Percentiles rank a stretch among this genome's conserved stretches.
Evolutionary conservation across 2,329 filamentous ascomycete species (phyloP).

Genomic region (Chaetomium sp.): DNA sequence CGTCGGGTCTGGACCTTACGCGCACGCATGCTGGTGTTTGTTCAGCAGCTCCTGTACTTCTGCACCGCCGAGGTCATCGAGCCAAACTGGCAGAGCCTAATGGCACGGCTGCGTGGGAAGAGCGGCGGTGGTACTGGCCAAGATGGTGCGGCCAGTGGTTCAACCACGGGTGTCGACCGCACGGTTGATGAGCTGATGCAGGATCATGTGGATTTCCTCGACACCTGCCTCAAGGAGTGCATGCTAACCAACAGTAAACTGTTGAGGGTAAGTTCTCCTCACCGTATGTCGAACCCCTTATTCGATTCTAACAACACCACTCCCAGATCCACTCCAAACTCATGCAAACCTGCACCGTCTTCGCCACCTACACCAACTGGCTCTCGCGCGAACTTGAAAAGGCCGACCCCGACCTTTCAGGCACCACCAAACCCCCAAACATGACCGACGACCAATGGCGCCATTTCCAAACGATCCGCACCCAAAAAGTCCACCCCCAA

Average conservation of each 20-base stretch:
- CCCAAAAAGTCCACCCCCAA: slow-evolving; percentile 27
- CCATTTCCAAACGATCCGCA: slow-evolving; percentile 46
- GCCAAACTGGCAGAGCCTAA: slow-evolving; percentile 91
- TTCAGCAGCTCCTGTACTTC: slow-evolving; percentile 94
- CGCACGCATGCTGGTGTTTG: slow-evolving; percentile 92
- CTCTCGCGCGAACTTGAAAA: slow-evolving; percentile 79
- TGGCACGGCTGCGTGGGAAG: slow-evolving; percentile 63
- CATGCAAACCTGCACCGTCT: slow-evolving; percentile 92
- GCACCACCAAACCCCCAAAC: slow-evolving; percentile 47
- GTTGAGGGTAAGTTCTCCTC: slow-evolving; percentile 57
- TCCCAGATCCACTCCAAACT: slow-evolving; percentile 89
- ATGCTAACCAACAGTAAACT: slow-evolving; percentile 98
- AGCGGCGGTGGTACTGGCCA: slow-evolving; percentile 5
- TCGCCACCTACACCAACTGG: slow-evolving; percentile 82
- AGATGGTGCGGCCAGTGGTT: neutral
- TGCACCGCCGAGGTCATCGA: slow-evolving; percentile 97
- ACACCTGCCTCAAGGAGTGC: slow-evolving; percentile 96
- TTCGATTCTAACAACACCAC: slow-evolving; percentile 13
- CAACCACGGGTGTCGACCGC: slow-evolving; percentile 38
- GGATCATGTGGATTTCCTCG: slow-evolving; percentile 95
- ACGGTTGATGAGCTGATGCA: slow-evolving; percentile 99
- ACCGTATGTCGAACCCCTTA: neutral
- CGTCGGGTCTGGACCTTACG: slow-evolving; percentile 84
- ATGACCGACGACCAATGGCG: slow-evolving; percentile 58
- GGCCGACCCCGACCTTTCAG: slow-evolving; percentile 70